Evolutionary conservation across 768 basidiomycete genomes (phyloP).

Genomic region (Rossbeevera mucosa): DNA sequence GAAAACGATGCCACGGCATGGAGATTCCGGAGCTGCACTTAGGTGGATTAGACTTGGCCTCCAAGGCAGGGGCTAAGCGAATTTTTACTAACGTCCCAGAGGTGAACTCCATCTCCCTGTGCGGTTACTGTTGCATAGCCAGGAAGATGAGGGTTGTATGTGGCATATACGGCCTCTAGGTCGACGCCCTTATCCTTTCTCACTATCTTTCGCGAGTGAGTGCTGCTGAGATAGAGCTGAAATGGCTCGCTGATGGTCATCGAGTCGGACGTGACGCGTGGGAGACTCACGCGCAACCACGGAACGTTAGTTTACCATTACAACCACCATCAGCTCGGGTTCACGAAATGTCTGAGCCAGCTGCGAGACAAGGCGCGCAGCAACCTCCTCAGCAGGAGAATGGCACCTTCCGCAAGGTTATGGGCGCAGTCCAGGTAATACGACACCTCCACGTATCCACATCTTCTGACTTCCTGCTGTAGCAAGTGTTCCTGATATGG

Average conservation of each 20-base stretch:
- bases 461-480: conserved; percentile 1
- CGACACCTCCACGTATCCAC: conserved; percentile 9
- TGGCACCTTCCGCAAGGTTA: conserved; percentile 33
- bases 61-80: background rate
- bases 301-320: background rate
- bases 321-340: conserved; percentile 3
- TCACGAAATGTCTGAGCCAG: conserved; percentile 24
- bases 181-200: background rate
- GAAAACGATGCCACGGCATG: conserved; percentile 68
- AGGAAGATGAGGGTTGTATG: conserved; percentile 32
- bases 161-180: conserved; percentile 15
- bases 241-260: conserved; percentile 28
- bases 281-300: conserved; percentile 13
- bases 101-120: conserved; percentile 71
- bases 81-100: conserved; percentile 56
- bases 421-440: conserved; percentile 41
- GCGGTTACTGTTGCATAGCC: conserved; percentile 63
- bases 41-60: conserved; percentile 6
- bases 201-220: conserved; percentile 7
- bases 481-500: conserved; percentile 72
- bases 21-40: conserved; percentile 52
- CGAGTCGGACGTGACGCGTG: conserved; percentile 23
- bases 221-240: conserved; percentile 25
- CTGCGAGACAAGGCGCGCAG: conserved; percentile 17
- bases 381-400: conserved; percentile 27